Percentiles rank a stretch among this genome's conserved stretches.
phyloP scores from a whole-genome alignment of 192 early-diverging fungal species.

The Coemansia sp. region DNA sequence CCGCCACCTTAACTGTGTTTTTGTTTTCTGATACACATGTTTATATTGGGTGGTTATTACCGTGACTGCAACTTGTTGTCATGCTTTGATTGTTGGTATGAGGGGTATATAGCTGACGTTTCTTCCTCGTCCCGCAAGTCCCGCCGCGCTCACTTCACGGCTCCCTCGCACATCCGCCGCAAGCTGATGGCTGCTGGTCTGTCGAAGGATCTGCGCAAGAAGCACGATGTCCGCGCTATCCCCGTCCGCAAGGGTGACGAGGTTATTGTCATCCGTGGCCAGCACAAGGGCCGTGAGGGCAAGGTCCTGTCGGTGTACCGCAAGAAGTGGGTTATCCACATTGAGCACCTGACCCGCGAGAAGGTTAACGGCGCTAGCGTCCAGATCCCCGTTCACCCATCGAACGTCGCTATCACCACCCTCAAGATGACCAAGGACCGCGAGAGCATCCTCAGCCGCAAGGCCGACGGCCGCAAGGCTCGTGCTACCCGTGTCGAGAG shows the following conservation, averaged over 20 bases:
- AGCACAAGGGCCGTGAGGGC: slow-evolving; percentile 95
- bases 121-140: slow-evolving; percentile 88
- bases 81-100: not conserved
- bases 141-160: slow-evolving; percentile 99
- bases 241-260: slow-evolving; percentile 98
- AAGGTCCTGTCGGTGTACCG: slow-evolving; percentile 97
- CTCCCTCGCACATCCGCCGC: slow-evolving; percentile 89
- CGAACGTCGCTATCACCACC: slow-evolving; percentile 96
- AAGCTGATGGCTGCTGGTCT: slow-evolving; percentile 96
- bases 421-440: slow-evolving; percentile 98
- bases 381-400: slow-evolving; percentile 93
- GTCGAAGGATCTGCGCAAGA: slow-evolving; percentile 97
- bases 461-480: slow-evolving; percentile 59
- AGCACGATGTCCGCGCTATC: slow-evolving; percentile 94
- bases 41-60: not conserved
- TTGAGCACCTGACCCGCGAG: slow-evolving; percentile 94
- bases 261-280: slow-evolving; percentile 92
- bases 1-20: not conserved
- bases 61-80: not conserved
- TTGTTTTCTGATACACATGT: slow-evolving; percentile 1
- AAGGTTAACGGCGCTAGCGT: slow-evolving; percentile 96
- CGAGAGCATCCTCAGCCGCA: slow-evolving; percentile 83
- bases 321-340: slow-evolving; percentile 99
- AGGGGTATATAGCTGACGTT: slow-evolving; percentile 63
- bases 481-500: slow-evolving; percentile 15